phyloP scores from a whole-genome alignment of 129 eudicot species.

The Artemisia argyi region DNA sequence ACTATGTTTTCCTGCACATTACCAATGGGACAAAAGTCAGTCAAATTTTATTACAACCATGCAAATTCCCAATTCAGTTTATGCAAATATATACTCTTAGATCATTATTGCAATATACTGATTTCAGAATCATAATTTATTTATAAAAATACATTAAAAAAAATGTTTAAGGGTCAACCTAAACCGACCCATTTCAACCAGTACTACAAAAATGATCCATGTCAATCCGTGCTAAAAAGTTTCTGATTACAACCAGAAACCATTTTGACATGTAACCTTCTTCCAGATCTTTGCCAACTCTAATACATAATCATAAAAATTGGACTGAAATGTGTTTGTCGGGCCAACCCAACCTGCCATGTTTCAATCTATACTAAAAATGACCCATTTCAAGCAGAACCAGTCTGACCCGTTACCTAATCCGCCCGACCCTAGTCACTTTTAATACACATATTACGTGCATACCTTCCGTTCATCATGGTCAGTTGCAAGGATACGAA shows the following conservation, averaged over 20 bases:
- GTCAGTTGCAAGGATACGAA: conserved; percentile 40
- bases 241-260: no score
- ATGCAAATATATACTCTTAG: background rate
- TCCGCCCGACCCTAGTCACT: background rate
- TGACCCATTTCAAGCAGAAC: background rate
- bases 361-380: background rate
- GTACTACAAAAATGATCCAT: no score
- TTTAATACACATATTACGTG: background rate
- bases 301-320: no score
- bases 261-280: no score
- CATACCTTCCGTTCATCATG: conserved; percentile 49
- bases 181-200: background rate
- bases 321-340: background rate
- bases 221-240: no score
- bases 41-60: background rate
- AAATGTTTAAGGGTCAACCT: background rate
- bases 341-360: background rate
- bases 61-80: background rate
- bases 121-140: background rate
- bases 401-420: background rate
- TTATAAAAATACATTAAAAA: background rate
- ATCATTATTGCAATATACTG: background rate
- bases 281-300: no score
- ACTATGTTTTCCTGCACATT: conserved; percentile 43
- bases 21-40: background rate